phyloP scores from a whole-genome alignment of 495 filamentous ascomycete genomes.

The Aspergillus hancockii region DNA sequence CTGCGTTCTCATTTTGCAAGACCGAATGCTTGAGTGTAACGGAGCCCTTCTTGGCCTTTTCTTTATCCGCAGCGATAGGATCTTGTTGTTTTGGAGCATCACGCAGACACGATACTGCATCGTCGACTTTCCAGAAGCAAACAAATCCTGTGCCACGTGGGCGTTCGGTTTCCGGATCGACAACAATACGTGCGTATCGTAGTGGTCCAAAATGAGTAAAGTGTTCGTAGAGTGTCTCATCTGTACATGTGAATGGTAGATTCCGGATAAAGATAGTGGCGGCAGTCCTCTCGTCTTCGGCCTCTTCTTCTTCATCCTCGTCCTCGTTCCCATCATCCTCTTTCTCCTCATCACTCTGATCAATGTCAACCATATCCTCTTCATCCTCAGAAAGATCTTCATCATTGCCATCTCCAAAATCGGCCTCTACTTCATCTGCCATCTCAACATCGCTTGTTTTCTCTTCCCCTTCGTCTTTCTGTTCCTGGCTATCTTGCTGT shows the following conservation, averaged over 20 bases:
- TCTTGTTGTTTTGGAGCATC: conserved; percentile 63
- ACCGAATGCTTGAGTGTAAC: conserved; percentile 68
- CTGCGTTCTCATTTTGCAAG: conserved; percentile 76
- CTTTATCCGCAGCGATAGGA: conserved; percentile 33
- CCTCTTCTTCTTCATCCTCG: conserved; percentile 54
- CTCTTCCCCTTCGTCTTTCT: conserved; percentile 27
- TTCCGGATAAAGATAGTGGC: conserved; percentile 92
- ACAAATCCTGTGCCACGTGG: conserved; percentile 94
- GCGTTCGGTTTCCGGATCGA: conserved; percentile 78
- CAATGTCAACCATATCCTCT: conserved; percentile 26
- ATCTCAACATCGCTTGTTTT: conserved; percentile 35
- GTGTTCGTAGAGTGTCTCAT: conserved; percentile 77
- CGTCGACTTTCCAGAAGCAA: conserved; percentile 78
- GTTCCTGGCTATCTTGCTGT: conserved; percentile 46
- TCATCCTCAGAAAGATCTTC: conserved; percentile 28
- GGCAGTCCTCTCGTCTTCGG: conserved; percentile 56
- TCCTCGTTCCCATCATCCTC: conserved; percentile 47
- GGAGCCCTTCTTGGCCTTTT: conserved; percentile 40
- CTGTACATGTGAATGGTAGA: conserved; percentile 80
- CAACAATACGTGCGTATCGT: conserved; percentile 84
- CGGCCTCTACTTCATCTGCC: conserved; percentile 39
- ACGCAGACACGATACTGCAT: conserved; percentile 71
- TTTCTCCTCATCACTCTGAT: conserved; percentile 25
- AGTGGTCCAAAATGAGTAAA: conserved; percentile 82
- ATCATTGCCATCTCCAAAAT: conserved; percentile 27